Conservation (phyloP, 1,284 basidiomycete species). For the Cryptococcus sp. region DNA sequence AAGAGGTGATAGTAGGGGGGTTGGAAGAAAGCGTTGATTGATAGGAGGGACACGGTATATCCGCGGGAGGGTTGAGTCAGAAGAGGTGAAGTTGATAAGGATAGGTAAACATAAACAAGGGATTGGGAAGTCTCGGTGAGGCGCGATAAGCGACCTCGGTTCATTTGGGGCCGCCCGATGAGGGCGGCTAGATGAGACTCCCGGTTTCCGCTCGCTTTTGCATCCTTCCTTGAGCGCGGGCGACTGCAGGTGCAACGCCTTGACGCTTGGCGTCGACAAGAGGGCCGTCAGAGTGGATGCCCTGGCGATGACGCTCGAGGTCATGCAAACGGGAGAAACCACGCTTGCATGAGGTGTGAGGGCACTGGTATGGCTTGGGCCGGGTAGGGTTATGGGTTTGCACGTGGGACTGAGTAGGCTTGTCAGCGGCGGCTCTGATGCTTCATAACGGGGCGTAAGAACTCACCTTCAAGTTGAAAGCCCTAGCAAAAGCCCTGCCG, state of each 20-base stretch:
- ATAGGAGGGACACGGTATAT: conserved; percentile 39
- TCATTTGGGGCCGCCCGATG: conserved; percentile 25
- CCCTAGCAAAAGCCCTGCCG: conserved; percentile 53
- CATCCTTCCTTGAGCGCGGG: conserved; percentile 49
- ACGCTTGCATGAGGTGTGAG: conserved; percentile 50
- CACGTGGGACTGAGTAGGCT: conserved; percentile 41
- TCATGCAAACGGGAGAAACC: conserved; percentile 55
- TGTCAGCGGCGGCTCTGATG: conserved; percentile 14
- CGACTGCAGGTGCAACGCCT: conserved; percentile 46
- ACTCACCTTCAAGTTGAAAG: conserved; percentile 54
- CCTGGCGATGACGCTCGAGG: conserved; percentile 54
- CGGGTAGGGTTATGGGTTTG: conserved; percentile 54
- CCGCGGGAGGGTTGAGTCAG: conserved; percentile 40
- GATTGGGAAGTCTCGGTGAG: conserved; percentile 28
- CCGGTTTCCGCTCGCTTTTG: conserved; percentile 45
- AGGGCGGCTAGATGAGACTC: conserved; percentile 39
- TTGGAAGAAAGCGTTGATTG: conserved; percentile 6
- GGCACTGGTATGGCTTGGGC: conserved; percentile 53
- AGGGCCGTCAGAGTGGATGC: conserved; percentile 53
- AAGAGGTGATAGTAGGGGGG: neutral
- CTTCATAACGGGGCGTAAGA: neutral
- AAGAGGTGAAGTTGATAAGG: conserved; percentile 15
- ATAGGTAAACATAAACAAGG: conserved; percentile 3
- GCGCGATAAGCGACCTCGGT: conserved; percentile 45
- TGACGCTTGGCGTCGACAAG: conserved; percentile 52